Evolutionary conservation across 1,284 basidiomycete genomes (phyloP).

Genomic region (Laetiporus sulphureus): DNA sequence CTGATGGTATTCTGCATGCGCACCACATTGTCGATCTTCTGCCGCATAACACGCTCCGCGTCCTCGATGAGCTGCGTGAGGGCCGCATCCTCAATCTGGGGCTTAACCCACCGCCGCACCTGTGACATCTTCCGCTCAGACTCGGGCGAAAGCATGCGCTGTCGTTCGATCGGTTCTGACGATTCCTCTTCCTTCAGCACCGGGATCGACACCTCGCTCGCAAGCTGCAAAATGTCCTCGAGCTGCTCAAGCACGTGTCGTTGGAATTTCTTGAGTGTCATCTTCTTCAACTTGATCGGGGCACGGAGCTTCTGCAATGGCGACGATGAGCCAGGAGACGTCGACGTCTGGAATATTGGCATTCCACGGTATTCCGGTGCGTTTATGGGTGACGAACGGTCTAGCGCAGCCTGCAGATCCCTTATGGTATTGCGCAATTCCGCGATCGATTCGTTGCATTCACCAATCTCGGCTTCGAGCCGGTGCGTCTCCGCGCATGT

Average conservation of each 20-base stretch:
- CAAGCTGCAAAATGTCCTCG: conserved; percentile 77
- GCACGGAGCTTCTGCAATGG: conserved; percentile 67
- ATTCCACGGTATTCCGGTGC: conserved; percentile 85
- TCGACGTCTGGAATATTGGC: conserved; percentile 67
- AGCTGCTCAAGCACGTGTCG: conserved; percentile 78
- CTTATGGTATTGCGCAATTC: conserved; percentile 83
- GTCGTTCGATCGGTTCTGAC: conserved; percentile 88
- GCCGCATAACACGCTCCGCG: conserved; percentile 81
- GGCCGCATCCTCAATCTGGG: conserved; percentile 80
- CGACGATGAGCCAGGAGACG: conserved; percentile 59
- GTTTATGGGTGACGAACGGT: conserved; percentile 52
- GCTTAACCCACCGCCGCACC: conserved; percentile 81
- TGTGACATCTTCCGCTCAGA: conserved; percentile 81
- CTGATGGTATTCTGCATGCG: conserved; percentile 97
- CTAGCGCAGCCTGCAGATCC: conserved; percentile 62
- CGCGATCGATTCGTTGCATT: conserved; percentile 88
- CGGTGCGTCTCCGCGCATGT: conserved; percentile 97
- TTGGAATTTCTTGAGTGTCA: conserved; percentile 79
- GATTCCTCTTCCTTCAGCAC: conserved; percentile 87
- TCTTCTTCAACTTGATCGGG: conserved; percentile 61
- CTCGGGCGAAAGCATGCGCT: conserved; percentile 79
- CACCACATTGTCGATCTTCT: conserved; percentile 93
- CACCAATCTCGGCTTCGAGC: conserved; percentile 90
- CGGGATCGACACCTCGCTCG: conserved; percentile 83
- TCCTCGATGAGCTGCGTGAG: conserved; percentile 80